Evolutionary conservation across 305 asterid species (phyloP).

Genomic region (Rubia tinctorum): DNA sequence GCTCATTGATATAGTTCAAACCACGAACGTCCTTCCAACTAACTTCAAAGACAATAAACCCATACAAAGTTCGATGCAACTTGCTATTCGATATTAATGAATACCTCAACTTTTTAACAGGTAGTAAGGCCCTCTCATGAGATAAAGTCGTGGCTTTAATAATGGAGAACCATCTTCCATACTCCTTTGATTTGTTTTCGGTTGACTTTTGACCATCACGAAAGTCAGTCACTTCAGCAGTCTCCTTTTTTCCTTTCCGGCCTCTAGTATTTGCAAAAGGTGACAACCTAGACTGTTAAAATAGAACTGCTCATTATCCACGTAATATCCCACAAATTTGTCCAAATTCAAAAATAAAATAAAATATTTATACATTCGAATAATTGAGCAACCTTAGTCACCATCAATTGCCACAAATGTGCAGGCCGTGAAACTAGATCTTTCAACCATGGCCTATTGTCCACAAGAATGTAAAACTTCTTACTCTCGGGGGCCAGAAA

Average conservation of each 20-base stretch:
- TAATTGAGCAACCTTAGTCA: conserved; percentile 69
- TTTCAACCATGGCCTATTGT: conserved; percentile 90
- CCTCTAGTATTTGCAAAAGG: conserved; percentile 90
- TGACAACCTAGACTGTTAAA: conserved; percentile 82
- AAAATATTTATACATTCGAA: conserved; percentile 12
- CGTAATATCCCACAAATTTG: not conserved
- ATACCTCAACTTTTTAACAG: conserved; percentile 80
- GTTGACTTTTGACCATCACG: conserved; percentile 39
- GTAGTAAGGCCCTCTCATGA: conserved; percentile 80
- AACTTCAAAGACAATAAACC: conserved; percentile 94
- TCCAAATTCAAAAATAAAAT: not conserved
- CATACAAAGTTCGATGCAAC: conserved; percentile 84
- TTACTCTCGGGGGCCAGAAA: conserved; percentile 80
- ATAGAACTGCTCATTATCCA: not conserved
- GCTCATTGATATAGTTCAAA: conserved; percentile 86
- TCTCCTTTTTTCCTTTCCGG: conserved; percentile 47
- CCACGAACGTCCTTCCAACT: conserved; percentile 89
- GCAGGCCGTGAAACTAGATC: conserved; percentile 78
- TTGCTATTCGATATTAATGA: conserved; percentile 74
- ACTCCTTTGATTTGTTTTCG: conserved; percentile 34
- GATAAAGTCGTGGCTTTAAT: conserved; percentile 70
- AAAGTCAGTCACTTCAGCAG: conserved; percentile 31
- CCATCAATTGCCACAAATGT: conserved; percentile 96
- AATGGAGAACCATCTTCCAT: conserved; percentile 71
- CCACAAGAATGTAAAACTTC: conserved; percentile 76